Base-by-base conservation (phyloP, 139 green algal species). In the Chlamydomonas sp. region DNA sequence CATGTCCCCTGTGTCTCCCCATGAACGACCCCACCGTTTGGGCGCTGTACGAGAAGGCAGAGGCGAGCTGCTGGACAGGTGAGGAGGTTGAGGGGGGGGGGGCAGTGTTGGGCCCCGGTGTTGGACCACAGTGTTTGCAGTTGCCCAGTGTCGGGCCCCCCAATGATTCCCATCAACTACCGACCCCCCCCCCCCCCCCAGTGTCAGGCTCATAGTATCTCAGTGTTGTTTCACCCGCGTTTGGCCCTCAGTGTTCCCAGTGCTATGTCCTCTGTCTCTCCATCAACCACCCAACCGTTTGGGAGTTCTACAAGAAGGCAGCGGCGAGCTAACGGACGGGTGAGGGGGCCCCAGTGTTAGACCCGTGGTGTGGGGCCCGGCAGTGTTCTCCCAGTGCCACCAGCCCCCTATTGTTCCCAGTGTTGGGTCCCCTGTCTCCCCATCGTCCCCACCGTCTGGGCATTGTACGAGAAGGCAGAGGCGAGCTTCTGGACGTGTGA, bases 261-360 rank as follows among this genome's bases (percentile, higher is more conserved):
- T 54, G 43, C 43, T 20, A 54, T 13, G 43, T 54, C 43, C 43
- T 20, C 20, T 20, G 43, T 54, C 20, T 97, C 69, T 91, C 92
- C 2, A 93, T 97, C 73, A 89, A 89, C 33, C 77, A 83, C 70
- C 58, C 57, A 1, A 39, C 74, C 39, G 81, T 98, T 5, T 98
- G 93, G 93, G 85, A 96, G 79, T 90, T 94, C 71, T 96, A 98
- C 90, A 98, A 98, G 83, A 95, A 95, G 79, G 93, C 91, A 5
- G 91, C 96, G 77, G 92, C 92, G 24, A 90, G 77, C 76, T 97
- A 97, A 67, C 97, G 92, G 88, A 96, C 92, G 22, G 28, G 65
- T 69, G 13, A 13, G 60, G n/a, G n/a, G n/a, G n/a, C n/a, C n/a
- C n/a, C n/a, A n/a, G n/a, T n/a, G n/a, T n/a, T n/a, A n/a, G n/a